phyloP scores from a whole-genome alignment of 2,329 filamentous ascomycete species.

The Cladophialophora chaetospira region DNA sequence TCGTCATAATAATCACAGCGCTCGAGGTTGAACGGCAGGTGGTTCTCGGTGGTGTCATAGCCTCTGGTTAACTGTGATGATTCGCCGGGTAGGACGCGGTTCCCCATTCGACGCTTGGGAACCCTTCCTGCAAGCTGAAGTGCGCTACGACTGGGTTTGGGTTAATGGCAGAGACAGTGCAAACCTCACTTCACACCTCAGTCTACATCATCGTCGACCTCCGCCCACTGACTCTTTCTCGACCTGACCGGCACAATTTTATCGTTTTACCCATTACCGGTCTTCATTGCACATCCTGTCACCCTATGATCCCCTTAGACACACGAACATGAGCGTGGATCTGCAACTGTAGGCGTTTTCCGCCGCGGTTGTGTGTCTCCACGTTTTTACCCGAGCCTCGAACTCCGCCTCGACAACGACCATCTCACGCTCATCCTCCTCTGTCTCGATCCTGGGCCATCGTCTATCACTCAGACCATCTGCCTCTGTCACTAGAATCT shows the following conservation, averaged over 20 bases:
- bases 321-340: slow-evolving; percentile 8
- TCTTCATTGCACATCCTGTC: not conserved
- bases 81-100: not conserved
- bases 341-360: slow-evolving; percentile 15
- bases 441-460: not conserved
- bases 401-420: slow-evolving; percentile 16
- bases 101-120: not conserved
- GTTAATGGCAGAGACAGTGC: slow-evolving; percentile 12
- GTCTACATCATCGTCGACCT: slow-evolving; percentile 17
- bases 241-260: slow-evolving; percentile 5
- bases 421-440: slow-evolving; percentile 3
- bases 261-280: slow-evolving; percentile 9
- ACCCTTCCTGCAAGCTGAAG: slow-evolving; percentile 9
- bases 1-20: not conserved
- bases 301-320: slow-evolving; percentile 1
- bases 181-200: slow-evolving; percentile 20
- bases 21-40: not conserved
- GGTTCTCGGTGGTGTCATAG: not conserved
- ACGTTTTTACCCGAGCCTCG: slow-evolving; percentile 25
- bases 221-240: slow-evolving; percentile 4
- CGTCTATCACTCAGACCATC: not conserved
- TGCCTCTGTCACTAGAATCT: not conserved
- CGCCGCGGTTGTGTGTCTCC: slow-evolving; percentile 22
- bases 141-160: slow-evolving; percentile 11
- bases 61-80: not conserved